Evolutionary conservation across 306 rosid genomes (phyloP).

Genomic region (Amphicarpaea edgeworthii): DNA sequence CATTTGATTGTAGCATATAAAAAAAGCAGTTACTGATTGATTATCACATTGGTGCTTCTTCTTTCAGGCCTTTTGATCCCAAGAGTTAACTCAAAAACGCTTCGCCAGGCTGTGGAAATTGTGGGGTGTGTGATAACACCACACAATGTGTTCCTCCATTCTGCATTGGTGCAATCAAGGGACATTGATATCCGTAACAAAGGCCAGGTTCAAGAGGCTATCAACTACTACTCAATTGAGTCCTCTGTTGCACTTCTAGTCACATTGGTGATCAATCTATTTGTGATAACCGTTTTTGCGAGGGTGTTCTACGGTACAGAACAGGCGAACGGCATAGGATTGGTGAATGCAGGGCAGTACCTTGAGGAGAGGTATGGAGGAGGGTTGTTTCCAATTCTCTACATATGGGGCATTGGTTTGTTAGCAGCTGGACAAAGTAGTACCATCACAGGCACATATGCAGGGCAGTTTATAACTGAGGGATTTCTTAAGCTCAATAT

Average conservation of each 20-base stretch:
- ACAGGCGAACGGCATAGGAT: conserved; percentile 63
- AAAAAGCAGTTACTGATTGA: not conserved
- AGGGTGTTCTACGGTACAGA: conserved; percentile 70
- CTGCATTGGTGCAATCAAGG: conserved; percentile 60
- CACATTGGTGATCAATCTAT: conserved; percentile 69
- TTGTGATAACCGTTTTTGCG: conserved; percentile 70
- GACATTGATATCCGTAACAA: conserved; percentile 56
- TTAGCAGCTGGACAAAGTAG: conserved; percentile 86
- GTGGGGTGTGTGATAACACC: conserved; percentile 61
- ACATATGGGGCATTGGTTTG: conserved; percentile 80
- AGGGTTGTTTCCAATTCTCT: conserved; percentile 70
- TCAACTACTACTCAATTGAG: conserved; percentile 80
- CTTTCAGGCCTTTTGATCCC: conserved; percentile 56
- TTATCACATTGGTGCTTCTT: not conserved
- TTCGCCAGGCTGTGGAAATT: conserved; percentile 60
- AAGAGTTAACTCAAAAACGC: conserved; percentile 51
- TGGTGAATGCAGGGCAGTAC: conserved; percentile 76
- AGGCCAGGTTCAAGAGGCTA: conserved; percentile 63
- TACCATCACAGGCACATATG: conserved; percentile 67
- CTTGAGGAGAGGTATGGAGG: conserved; percentile 74
- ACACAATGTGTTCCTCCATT: conserved; percentile 61
- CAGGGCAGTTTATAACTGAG: conserved; percentile 77
- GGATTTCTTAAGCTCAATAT: conserved; percentile 71
- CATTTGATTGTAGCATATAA: not conserved
- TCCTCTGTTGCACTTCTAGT: conserved; percentile 66